phyloP scores from a whole-genome alignment of 2,329 filamentous ascomycete genomes.

The Clarireedia hainanense region DNA sequence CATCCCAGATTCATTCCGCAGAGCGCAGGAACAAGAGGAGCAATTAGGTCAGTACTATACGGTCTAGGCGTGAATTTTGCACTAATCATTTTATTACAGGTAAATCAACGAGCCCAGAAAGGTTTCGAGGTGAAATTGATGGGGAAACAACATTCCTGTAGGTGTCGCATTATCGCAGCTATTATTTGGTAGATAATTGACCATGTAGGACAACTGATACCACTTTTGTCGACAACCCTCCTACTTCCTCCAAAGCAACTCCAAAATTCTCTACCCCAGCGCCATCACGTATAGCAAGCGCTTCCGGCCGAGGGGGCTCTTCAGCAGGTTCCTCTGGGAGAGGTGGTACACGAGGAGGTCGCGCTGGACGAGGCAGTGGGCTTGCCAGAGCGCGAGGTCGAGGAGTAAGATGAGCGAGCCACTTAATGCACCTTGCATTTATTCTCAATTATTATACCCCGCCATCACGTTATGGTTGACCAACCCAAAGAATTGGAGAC shows the following conservation, averaged over 20 bases:
- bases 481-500: not conserved
- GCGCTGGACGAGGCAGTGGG: constrained; percentile 29
- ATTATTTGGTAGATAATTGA: constrained; percentile 10
- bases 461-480: constrained; percentile 3
- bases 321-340: constrained; percentile 22
- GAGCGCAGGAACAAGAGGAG: constrained; percentile 51
- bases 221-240: constrained; percentile 81
- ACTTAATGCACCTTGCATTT: constrained; percentile 11
- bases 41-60: constrained; percentile 33
- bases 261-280: constrained; percentile 32
- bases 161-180: constrained; percentile 26
- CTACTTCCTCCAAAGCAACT: constrained; percentile 43
- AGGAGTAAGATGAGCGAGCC: constrained; percentile 19
- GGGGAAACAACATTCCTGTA: constrained; percentile 80
- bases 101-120: constrained; percentile 30
- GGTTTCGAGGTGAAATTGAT: constrained; percentile 37
- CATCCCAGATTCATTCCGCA: constrained; percentile 72
- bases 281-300: constrained; percentile 22
- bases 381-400: constrained; percentile 28
- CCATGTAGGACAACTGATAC: constrained; percentile 73
- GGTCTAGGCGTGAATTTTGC: not conserved
- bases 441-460: constrained; percentile 6
- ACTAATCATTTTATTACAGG: constrained; percentile 15
- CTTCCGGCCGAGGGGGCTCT: constrained; percentile 11
- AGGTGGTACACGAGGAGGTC: constrained; percentile 25